These are phyloP conservation scores for Aspergillus baeticus DNA, from an alignment of 495 filamentous ascomycete species.

Conservation along the genomic window DNA sequence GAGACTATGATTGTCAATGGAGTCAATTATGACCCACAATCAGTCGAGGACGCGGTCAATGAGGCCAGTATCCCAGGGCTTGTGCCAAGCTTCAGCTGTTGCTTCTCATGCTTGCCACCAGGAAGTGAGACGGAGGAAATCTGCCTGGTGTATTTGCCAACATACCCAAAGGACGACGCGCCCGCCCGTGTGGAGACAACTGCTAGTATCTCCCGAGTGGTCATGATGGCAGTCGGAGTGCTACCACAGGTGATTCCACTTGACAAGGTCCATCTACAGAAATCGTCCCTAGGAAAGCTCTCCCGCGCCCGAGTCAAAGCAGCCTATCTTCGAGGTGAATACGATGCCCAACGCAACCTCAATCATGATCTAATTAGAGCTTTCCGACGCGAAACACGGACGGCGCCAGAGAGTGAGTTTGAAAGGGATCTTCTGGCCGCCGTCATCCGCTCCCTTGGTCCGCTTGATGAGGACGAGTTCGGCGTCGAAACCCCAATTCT, in stretches of 20 bases:
- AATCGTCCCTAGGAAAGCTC: slow-evolving; percentile 49
- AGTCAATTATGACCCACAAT: slow-evolving; percentile 32
- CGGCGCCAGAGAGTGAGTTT: neutral
- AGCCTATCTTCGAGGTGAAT: too few species aligned
- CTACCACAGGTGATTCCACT: slow-evolving; percentile 21
- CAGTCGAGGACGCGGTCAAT: neutral
- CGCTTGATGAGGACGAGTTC: slow-evolving; percentile 17
- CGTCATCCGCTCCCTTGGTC: neutral
- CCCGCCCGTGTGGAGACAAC: neutral
- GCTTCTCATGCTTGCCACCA: neutral
- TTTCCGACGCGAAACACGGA: too few species aligned
- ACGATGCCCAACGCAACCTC: too few species aligned
- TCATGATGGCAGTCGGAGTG: neutral
- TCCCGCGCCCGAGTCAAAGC: slow-evolving; percentile 40
- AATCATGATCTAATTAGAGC: too few species aligned
- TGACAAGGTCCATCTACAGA: slow-evolving; percentile 16
- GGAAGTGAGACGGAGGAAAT: neutral
- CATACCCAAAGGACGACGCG: slow-evolving; percentile 5
- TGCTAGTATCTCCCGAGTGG: neutral
- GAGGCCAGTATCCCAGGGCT: neutral
- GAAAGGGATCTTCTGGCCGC: neutral
- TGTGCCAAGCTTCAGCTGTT: neutral
- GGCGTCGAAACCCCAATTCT: slow-evolving; percentile 31
- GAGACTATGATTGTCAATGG: slow-evolving; percentile 55
- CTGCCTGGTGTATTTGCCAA: slow-evolving; percentile 22